Conservation (phyloP, 2,329 filamentous ascomycete species). For the Aspergillus amoenus region DNA sequence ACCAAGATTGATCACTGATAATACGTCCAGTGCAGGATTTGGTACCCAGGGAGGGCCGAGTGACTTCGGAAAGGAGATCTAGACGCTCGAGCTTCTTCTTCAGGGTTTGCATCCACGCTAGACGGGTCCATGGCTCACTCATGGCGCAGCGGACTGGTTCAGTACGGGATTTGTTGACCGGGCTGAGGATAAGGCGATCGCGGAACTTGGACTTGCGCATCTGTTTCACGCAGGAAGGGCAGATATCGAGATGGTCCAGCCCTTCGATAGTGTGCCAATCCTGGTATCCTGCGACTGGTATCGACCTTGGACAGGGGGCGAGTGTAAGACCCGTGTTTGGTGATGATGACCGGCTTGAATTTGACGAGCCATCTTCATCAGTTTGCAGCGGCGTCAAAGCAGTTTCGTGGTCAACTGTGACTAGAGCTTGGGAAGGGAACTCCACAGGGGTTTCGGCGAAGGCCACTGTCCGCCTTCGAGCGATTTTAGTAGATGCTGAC, state of each 20-base stretch:
- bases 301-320: conserved; percentile 68
- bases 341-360: conserved; percentile 15
- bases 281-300: conserved; percentile 61
- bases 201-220: conserved; percentile 71
- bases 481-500: conserved; percentile 6
- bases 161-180: conserved; percentile 54
- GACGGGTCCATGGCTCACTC: conserved; percentile 76
- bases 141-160: conserved; percentile 72
- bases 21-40: conserved; percentile 59
- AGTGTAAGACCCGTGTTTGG: conserved; percentile 40
- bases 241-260: conserved; percentile 73
- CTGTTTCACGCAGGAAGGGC: conserved; percentile 72
- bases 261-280: conserved; percentile 81
- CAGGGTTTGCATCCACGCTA: conserved; percentile 78
- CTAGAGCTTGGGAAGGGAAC: conserved; percentile 7
- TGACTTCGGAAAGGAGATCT: conserved; percentile 67
- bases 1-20: conserved; percentile 66
- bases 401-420: conserved; percentile 8
- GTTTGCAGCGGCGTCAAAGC: conserved; percentile 7
- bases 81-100: conserved; percentile 68
- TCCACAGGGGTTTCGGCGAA: conserved; percentile 17
- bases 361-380: conserved; percentile 16
- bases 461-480: conserved; percentile 20
- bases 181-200: conserved; percentile 63
- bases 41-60: conserved; percentile 58